These are phyloP conservation scores for Lithocarpus polystachyus DNA, from an alignment of 306 rosid species.

Conservation along the genomic window DNA sequence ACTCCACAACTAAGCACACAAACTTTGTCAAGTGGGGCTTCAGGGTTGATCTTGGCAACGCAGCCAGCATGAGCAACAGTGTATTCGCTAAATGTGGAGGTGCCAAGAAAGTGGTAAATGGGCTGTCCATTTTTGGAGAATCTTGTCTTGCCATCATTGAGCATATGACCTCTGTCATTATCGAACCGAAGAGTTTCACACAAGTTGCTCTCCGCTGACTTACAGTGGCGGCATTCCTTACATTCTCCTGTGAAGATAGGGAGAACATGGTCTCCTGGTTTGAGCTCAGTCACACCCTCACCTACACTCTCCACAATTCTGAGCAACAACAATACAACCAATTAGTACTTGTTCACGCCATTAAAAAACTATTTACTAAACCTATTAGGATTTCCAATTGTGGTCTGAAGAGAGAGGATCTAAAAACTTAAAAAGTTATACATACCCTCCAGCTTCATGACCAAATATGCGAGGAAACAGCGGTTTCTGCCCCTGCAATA, in stretches of 20 bases:
- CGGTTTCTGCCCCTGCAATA: slow-evolving; percentile 79
- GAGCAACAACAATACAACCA: slow-evolving; percentile 5
- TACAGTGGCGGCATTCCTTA: slow-evolving; percentile 75
- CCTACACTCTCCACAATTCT: slow-evolving; percentile 83
- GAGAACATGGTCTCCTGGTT: slow-evolving; percentile 88
- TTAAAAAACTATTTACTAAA: background rate
- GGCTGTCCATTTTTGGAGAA: slow-evolving; percentile 78
- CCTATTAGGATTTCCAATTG: too few species aligned
- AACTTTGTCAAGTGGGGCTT: slow-evolving; percentile 88
- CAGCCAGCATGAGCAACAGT: slow-evolving; percentile 79
- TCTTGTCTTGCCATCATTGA: slow-evolving; percentile 51
- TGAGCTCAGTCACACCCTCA: slow-evolving; percentile 81
- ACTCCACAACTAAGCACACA: slow-evolving; percentile 91
- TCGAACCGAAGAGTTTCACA: slow-evolving; percentile 84
- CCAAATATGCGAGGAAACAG: slow-evolving; percentile 91
- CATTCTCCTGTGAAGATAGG: slow-evolving; percentile 95
- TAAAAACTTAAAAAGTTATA: background rate
- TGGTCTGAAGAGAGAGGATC: too few species aligned
- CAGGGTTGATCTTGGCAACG: slow-evolving; percentile 79
- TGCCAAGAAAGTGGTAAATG: slow-evolving; percentile 73
- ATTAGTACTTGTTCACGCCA: background rate
- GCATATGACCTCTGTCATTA: slow-evolving; percentile 78
- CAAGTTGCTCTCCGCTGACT: slow-evolving; percentile 92
- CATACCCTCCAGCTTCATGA: slow-evolving; percentile 94
- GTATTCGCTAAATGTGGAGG: slow-evolving; percentile 87